A percentile compares a stretch with the other conserved stretches of the same genome.
Evolutionary conservation across 2,329 filamentous ascomycete genomes (phyloP).

Genomic region (Neofusicoccum sp.): DNA sequence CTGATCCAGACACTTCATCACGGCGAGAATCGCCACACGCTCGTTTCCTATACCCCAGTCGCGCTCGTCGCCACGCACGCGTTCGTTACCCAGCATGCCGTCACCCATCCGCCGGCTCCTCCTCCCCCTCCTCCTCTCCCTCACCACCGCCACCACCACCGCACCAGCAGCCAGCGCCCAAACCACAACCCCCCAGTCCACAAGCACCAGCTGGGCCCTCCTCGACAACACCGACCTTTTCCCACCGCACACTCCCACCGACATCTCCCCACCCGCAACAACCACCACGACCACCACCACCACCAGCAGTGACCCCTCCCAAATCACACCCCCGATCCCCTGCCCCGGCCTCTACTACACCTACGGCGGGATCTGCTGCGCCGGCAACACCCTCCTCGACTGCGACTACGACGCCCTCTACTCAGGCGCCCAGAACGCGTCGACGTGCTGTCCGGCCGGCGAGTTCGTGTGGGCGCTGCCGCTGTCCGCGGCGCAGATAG

Average conservation of each 20-base stretch:
- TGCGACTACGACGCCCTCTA: not conserved
- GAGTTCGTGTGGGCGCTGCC: not conserved
- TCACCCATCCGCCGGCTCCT: too few species aligned
- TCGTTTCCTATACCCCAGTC: too few species aligned
- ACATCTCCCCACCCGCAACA: not conserved
- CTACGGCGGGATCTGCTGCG: conserved; percentile 7
- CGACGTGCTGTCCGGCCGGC: not conserved
- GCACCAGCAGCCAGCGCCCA: not conserved
- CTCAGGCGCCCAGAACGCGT: not conserved
- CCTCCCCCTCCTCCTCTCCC: too few species aligned
- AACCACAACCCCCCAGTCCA: not conserved
- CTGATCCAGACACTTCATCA: not conserved
- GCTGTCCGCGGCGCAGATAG: not conserved
- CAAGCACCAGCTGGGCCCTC: not conserved
- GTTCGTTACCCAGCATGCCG: too few species aligned
- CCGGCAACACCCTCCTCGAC: not conserved
- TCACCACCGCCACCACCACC: not conserved
- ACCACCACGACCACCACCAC: not conserved
- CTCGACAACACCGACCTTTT: conserved; percentile 2
- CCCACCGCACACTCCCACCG: not conserved
- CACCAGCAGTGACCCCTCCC: not conserved
- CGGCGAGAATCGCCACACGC: not conserved
- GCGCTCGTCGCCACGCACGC: too few species aligned
- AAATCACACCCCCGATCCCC: not conserved
- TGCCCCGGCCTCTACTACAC: conserved; percentile 9